phyloP scores from a whole-genome alignment of 2,329 filamentous ascomycete species.

The Fusarium ambrosium region DNA sequence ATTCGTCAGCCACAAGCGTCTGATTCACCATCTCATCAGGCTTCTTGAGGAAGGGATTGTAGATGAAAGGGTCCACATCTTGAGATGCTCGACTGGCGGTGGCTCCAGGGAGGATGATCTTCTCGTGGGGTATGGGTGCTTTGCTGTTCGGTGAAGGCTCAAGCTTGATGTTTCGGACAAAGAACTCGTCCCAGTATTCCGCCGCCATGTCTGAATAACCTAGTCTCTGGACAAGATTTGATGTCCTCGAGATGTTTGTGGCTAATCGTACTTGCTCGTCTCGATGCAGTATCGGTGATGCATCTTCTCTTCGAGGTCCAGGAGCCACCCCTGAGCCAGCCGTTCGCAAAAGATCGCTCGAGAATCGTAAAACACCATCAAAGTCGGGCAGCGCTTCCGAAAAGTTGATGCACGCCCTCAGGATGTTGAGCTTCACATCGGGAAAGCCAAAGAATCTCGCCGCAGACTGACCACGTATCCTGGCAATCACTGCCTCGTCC shows the following conservation, averaged over 20 bases:
- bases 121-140: constrained; percentile 75
- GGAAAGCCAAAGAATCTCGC: constrained; percentile 81
- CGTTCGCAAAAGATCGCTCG: constrained; percentile 84
- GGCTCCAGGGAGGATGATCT: constrained; percentile 65
- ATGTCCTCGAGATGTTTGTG: constrained; percentile 87
- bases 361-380: constrained; percentile 88
- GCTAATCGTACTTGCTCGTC: constrained; percentile 90
- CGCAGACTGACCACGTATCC: constrained; percentile 71
- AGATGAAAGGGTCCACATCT: constrained; percentile 88
- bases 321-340: constrained; percentile 86
- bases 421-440: constrained; percentile 85
- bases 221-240: constrained; percentile 80
- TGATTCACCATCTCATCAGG: constrained; percentile 72
- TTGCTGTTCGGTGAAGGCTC: constrained; percentile 71
- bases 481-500: constrained; percentile 65
- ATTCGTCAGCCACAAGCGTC: constrained; percentile 83
- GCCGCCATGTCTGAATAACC: constrained; percentile 79
- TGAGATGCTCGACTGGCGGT: constrained; percentile 66
- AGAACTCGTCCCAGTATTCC: constrained; percentile 97
- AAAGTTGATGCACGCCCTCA: constrained; percentile 91
- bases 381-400: constrained; percentile 95
- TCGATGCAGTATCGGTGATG: constrained; percentile 76
- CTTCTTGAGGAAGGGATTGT: constrained; percentile 89
- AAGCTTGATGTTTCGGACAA: constrained; percentile 82
- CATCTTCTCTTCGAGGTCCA: constrained; percentile 75